Conservation (phyloP, 345 rosid genomes). For the Rubroshorea leprosula region DNA sequence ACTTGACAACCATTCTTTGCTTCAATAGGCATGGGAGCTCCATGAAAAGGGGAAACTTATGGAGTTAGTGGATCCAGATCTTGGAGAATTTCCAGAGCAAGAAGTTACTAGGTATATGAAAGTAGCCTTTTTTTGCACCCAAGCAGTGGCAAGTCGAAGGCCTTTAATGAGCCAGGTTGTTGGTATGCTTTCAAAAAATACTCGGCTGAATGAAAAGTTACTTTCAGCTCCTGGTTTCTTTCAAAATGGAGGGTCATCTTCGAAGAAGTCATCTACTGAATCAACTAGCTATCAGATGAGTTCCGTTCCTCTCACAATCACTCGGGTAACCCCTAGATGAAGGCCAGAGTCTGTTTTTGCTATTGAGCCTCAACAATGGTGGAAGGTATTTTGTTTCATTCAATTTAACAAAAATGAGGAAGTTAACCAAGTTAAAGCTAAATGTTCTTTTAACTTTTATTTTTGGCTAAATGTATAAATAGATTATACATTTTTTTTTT, state of each 20-base stretch:
- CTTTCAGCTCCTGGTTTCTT: slow-evolving; percentile 62
- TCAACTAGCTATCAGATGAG: slow-evolving; percentile 35
- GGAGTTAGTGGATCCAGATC: slow-evolving; percentile 50
- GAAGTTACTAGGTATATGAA: slow-evolving; percentile 47
- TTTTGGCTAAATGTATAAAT: no score
- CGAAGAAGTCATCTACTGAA: slow-evolving; percentile 16
- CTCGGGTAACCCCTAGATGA: slow-evolving; percentile 56
- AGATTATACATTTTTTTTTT: no score
- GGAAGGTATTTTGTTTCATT: no score
- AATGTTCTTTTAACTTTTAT: no score
- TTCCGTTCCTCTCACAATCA: slow-evolving; percentile 47
- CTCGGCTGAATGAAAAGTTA: slow-evolving; percentile 41
- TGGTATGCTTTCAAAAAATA: slow-evolving; percentile 49
- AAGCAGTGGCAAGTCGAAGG: slow-evolving; percentile 43
- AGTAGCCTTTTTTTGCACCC: slow-evolving; percentile 71
- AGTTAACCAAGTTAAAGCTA: no score
- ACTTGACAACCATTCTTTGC: not conserved
- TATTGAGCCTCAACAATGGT: no score
- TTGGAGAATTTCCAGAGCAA: slow-evolving; percentile 45
- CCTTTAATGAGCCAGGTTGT: slow-evolving; percentile 64
- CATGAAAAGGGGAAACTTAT: slow-evolving; percentile 40
- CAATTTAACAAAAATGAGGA: no score
- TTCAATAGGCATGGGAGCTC: slow-evolving; percentile 57
- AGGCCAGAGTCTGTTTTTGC: not conserved
- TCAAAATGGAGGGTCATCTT: slow-evolving; percentile 5